Evolutionary conservation across 805 yeast species (phyloP), one percentile per base, ranked within the genome.

Genomic region (Wickerhamiella shivajii): DNA sequence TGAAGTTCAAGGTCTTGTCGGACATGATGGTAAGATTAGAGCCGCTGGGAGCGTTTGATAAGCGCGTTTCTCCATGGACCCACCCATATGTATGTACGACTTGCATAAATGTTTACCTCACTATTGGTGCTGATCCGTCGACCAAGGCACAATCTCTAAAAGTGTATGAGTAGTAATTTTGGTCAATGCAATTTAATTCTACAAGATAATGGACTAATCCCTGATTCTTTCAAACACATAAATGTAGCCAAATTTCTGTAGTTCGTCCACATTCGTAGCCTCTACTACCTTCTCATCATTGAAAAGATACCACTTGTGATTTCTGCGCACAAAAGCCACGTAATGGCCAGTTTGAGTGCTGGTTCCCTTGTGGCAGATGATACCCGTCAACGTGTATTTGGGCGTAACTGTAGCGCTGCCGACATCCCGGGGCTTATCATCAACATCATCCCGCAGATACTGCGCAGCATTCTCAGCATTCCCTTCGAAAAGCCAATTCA

Each of bases 301-400:
- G 57, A 72, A 85, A 27, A 84, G 59, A 2, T 77, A 75, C 93
- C 93, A 83, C 34, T 61, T 57, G 41, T 49, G 33, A 46, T 51
- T 34, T 39, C 69, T 67, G 36, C 62, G 66, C 20, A 79, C 60
- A 46, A 77, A 84, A 1, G 75, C 79, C 25, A 85, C 95, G 53
- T 84, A 84, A 52, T 84, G 96, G 1, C 95, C 95, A 0, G 93
- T 79, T 44, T 85, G 94, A 1, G 81, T 77, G 9, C 93, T 77
- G 2, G 72, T 63, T 6, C 96, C 96, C 52, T 84, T 85, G 53
- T 84, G 96, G 51, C 94, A 83, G 11, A 85, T 63, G 4, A 79
- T 75, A 0, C 77, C 77, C 27, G 65, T 61, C 30, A 85, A 53
- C 3, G 45, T 40, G 48, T 75, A 83, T 11, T 44, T 39, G 23